These are phyloP conservation scores for Ascocoryne sarcoides DNA, from an alignment of 2,329 filamentous ascomycete species.

Conservation along the genomic window DNA sequence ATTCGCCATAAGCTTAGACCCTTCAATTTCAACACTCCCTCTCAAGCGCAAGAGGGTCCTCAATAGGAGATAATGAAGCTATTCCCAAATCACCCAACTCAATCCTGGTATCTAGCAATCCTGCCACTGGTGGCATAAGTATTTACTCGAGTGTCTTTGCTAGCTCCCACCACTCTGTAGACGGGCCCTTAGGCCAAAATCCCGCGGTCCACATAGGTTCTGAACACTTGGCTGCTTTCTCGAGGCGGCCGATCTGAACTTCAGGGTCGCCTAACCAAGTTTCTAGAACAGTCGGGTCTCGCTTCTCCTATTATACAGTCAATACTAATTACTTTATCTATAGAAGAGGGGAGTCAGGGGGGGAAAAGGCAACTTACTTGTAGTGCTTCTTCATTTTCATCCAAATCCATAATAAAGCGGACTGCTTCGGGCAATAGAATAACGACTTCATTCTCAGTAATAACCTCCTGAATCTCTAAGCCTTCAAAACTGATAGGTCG, in stretches of 20 bases:
- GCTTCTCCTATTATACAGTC: background rate
- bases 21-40: too few relatives aligned
- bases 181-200: background rate
- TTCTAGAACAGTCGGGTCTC: background rate
- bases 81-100: too few relatives aligned
- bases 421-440: background rate
- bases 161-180: background rate
- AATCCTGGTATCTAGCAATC: too few relatives aligned
- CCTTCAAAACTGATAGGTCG: background rate
- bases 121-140: background rate
- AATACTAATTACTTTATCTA: background rate
- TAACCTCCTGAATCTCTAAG: background rate
- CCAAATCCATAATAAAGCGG: background rate
- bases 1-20: too few relatives aligned
- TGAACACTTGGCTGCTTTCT: background rate
- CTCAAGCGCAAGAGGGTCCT: too few relatives aligned
- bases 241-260: background rate
- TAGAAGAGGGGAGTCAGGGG: background rate
- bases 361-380: background rate
- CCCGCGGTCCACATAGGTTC: background rate
- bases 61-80: too few relatives aligned
- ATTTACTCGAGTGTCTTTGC: background rate
- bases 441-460: background rate
- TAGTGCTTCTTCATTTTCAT: background rate
- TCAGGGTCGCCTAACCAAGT: background rate